Evolutionary conservation across 306 rosid genomes (phyloP).

Genomic region (Inga laurina): DNA sequence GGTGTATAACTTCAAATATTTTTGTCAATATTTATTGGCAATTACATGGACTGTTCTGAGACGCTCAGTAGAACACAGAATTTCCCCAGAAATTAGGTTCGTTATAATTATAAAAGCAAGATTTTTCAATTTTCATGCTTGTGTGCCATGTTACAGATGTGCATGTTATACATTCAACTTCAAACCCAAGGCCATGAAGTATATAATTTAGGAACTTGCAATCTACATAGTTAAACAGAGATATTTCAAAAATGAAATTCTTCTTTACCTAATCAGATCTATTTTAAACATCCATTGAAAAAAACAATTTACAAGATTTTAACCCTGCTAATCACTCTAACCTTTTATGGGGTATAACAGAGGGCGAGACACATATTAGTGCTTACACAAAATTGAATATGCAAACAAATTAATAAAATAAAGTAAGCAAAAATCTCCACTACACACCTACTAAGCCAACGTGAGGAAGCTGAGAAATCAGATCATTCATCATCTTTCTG

Average conservation of each 20-base stretch:
- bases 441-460: slow-evolving; percentile 18
- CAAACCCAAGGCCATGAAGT: background rate
- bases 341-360: slow-evolving; percentile 10
- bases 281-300: background rate
- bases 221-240: background rate
- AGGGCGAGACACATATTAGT: slow-evolving; percentile 22
- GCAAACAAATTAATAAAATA: slow-evolving; percentile 15
- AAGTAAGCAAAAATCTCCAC: slow-evolving; percentile 36
- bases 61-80: background rate
- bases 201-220: background rate
- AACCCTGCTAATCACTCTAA: slow-evolving; percentile 10
- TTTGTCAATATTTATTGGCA: background rate
- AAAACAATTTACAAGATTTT: slow-evolving; percentile 35
- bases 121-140: background rate
- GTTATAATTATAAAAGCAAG: background rate
- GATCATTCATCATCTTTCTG: slow-evolving; percentile 28
- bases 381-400: slow-evolving; percentile 15
- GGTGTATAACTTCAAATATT: background rate
- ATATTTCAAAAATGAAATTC: background rate
- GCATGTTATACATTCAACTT: background rate
- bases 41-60: background rate
- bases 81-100: background rate
- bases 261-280: background rate
- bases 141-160: background rate
- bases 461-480: slow-evolving; percentile 36